Base-by-base conservation (phyloP, 2,329 filamentous ascomycete genomes). In the Mycosphaerella arachidis region DNA sequence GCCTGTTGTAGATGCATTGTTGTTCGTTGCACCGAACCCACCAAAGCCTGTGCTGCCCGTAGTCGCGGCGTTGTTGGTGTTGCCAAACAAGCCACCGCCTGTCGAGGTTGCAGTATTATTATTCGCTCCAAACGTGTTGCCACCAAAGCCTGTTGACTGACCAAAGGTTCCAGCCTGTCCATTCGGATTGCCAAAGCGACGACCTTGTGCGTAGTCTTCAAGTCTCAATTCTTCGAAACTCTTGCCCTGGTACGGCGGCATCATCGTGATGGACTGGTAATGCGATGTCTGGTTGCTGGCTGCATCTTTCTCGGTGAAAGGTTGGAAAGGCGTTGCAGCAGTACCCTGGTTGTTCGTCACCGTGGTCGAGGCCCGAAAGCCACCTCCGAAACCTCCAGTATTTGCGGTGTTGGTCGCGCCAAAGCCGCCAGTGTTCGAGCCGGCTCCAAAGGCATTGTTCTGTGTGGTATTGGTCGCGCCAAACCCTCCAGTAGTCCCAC, bases 191-290 rank as follows among this genome's bases (percentile, higher is more conserved):
- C 92, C 94, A 72, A 85, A 91, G 56, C 88, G 88, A 60, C 92
- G 86, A 54, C 92, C 92, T 74, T 92, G 89, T 60, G 87, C 84
- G 73, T 99, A 99, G 75, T 99, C 94, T 50, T 86, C 91, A 62
- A 96, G 58, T 63, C 79, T 75, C 67, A 82, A 61, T 66, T 82
- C 79, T 64, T 89, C 94, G n/a, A 90, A 85, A 9, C 93, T 97
- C 80, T 89, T 97, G 73, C 94, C 95, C 74, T 87, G 87, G 78
- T 93, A 95, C 1, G 88, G 84, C 27, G 87, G 86, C 76, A 89
- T 87, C 73, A 93, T 92, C 24, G 88, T 79, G 58, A 95, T 85
- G 67, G 86, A 93, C 74, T 94, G 90, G 74, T 89, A 95, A 4
- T 87, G 82, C 70, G 89, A 79, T 55, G 79, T 82, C 70, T 88